Conservation (phyloP, 1,139 yeast species). For the Citeromyces hawaiiensis region DNA sequence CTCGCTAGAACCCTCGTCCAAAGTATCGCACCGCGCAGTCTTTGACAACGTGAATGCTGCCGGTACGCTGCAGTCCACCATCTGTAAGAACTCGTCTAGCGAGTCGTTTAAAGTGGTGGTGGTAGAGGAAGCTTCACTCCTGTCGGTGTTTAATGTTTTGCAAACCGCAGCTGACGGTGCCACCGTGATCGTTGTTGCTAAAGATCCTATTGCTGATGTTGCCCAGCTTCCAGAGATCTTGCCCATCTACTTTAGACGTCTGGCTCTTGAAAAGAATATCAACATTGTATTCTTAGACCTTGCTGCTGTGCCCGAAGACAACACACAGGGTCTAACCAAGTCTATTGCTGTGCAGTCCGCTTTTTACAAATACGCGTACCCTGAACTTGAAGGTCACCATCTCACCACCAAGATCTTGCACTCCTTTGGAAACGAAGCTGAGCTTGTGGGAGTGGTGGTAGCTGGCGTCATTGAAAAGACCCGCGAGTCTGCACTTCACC, state of each 20-base stretch:
- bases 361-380: slow-evolving; percentile 64
- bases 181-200: slow-evolving; percentile 34
- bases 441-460: slow-evolving; percentile 71
- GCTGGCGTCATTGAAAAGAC: slow-evolving; percentile 50
- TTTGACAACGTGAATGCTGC: slow-evolving; percentile 63
- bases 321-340: slow-evolving; percentile 58
- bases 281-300: slow-evolving; percentile 43
- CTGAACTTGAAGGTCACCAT: slow-evolving; percentile 44
- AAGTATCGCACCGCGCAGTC: slow-evolving; percentile 44
- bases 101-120: slow-evolving; percentile 52
- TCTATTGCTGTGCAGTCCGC: slow-evolving; percentile 68
- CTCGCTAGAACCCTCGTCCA: slow-evolving; percentile 47
- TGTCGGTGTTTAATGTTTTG: slow-evolving; percentile 45
- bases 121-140: slow-evolving; percentile 43
- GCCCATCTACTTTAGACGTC: slow-evolving; percentile 37
- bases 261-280: slow-evolving; percentile 40
- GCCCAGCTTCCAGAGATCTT: slow-evolving; percentile 34
- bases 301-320: slow-evolving; percentile 41
- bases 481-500: slow-evolving; percentile 34
- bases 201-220: slow-evolving; percentile 23
- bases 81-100: slow-evolving; percentile 28
- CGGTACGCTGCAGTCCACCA: slow-evolving; percentile 72
- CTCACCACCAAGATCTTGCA: slow-evolving; percentile 71
- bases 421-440: slow-evolving; percentile 74
- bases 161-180: slow-evolving; percentile 48